phyloP scores from a whole-genome alignment of 176 grass and related monocot species.

The Stipa capillata region DNA sequence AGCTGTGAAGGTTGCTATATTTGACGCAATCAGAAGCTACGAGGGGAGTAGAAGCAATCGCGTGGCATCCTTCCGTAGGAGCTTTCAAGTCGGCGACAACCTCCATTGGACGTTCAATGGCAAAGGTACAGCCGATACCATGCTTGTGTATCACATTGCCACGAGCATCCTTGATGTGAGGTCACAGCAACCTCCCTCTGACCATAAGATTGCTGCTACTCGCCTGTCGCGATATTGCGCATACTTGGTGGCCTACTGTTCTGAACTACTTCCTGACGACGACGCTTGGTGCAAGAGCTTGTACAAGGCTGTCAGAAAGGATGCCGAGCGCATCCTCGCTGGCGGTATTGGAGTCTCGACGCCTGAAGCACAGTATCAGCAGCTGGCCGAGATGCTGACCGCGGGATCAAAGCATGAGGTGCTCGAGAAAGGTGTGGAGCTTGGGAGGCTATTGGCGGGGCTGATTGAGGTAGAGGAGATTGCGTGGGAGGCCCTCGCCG shows the following conservation, averaged over 20 bases:
- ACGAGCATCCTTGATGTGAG: conserved; percentile 4
- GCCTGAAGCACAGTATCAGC: too few species aligned
- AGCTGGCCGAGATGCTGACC: neutral
- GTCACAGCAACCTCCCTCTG: neutral
- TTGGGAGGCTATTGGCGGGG: neutral
- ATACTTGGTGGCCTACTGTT: neutral
- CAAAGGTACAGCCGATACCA: neutral
- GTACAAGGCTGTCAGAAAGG: neutral
- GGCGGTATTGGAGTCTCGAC: rapidly evolving
- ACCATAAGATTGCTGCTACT: neutral
- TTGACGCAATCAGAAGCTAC: neutral
- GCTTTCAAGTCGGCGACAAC: neutral
- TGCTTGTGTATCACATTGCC: conserved; percentile 15
- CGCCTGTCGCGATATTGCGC: conserved; percentile 8
- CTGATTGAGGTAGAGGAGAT: neutral
- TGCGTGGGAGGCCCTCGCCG: neutral
- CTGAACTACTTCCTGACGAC: neutral
- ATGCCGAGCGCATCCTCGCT: neutral
- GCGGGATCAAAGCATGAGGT: neutral
- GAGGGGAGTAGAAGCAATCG: neutral
- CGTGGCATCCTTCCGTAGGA: neutral
- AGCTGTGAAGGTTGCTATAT: neutral
- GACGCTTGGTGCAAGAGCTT: neutral
- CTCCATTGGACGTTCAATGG: neutral
- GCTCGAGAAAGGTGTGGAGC: neutral